Base-by-base conservation (phyloP, 352 stramenopile genomes). In the Pythium insidiosum region DNA sequence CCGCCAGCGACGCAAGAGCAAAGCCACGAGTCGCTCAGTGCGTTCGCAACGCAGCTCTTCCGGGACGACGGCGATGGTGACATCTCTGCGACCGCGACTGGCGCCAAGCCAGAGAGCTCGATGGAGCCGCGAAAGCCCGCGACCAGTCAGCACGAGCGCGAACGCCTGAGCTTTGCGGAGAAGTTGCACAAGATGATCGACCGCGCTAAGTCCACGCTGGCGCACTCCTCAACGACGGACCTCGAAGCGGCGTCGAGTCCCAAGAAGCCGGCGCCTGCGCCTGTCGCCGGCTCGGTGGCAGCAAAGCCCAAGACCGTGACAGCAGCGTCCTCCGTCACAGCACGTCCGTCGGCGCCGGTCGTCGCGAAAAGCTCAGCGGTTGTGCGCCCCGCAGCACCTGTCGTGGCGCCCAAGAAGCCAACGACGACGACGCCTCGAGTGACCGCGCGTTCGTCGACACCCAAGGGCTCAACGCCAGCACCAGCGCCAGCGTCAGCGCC, bases 131-230 rank as follows among this genome's bases (percentile, higher is more conserved):
- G 6, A 39, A 33, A 13, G 38, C n/a, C n/a, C n/a, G n/a, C n/a
- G n/a, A n/a, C n/a, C n/a, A n/a, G n/a, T n/a, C 39, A 29, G 39
- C 53, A 26, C 35, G 74, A 87, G 35, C 62, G 65, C 11, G 71
- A 85, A 28, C 59, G 79, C 6, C 37, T 92, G 34, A 88, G 73
- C 19, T 92, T 92, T 54, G 79, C 79, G 9, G 76, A 92, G 36
- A 92, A 92, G 31, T 47, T 92, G 12, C 79, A 92, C 64, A 87
- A 87, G 38, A 89, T 89, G 79, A 92, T 92, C 43, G 79, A 92
- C 43, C 85, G 86, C 41, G 74, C 79, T 6, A 87, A 92, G 45
- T 79, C 66, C 1, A 74, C 64, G 10, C 48, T 87, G 7, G 64
- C 71, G 11, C 49, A 53, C 11, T n/a, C n/a, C n/a, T n/a, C n/a